phyloP scores from a whole-genome alignment of 257 asterid genomes.

The Capsicum rhomboideum region DNA sequence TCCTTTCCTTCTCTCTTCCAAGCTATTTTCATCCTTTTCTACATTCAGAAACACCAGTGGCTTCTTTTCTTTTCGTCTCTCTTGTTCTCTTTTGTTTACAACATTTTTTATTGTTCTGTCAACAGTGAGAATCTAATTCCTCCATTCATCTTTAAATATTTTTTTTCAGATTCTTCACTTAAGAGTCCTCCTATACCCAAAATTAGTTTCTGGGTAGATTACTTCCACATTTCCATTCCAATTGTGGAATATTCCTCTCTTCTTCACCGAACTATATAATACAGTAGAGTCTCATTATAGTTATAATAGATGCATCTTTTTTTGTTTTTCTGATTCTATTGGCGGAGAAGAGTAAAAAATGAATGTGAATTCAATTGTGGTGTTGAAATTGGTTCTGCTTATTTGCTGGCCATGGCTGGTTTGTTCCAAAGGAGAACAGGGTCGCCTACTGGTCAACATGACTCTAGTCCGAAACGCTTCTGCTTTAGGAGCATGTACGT shows the following conservation, averaged over 20 bases:
- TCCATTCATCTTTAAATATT: neutral
- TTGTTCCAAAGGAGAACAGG: slow-evolving; percentile 10
- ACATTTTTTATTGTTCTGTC: neutral
- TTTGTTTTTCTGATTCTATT: too few relatives aligned
- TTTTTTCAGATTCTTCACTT: neutral
- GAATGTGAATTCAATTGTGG: slow-evolving; percentile 13
- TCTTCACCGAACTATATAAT: neutral
- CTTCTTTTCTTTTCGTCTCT: too few relatives aligned
- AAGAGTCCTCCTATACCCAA: neutral
- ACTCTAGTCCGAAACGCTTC: slow-evolving; percentile 58
- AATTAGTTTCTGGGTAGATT: neutral
- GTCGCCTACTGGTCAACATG: slow-evolving; percentile 42
- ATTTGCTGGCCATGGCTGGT: slow-evolving; percentile 31
- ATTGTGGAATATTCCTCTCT: neutral
- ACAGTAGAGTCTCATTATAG: too few relatives aligned
- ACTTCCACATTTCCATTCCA: neutral
- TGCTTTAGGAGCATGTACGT: slow-evolving; percentile 53
- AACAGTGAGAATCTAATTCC: neutral
- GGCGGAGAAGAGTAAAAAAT: neutral
- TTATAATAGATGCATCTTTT: too few relatives aligned
- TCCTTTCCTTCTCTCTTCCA: neutral
- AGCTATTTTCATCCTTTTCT: neutral
- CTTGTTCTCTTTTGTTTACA: neutral
- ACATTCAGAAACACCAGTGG: too few relatives aligned
- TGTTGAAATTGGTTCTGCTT: slow-evolving; percentile 24